Base-by-base conservation (phyloP, 2,329 filamentous ascomycete genomes). In the Sclerotinia trifoliorum region DNA sequence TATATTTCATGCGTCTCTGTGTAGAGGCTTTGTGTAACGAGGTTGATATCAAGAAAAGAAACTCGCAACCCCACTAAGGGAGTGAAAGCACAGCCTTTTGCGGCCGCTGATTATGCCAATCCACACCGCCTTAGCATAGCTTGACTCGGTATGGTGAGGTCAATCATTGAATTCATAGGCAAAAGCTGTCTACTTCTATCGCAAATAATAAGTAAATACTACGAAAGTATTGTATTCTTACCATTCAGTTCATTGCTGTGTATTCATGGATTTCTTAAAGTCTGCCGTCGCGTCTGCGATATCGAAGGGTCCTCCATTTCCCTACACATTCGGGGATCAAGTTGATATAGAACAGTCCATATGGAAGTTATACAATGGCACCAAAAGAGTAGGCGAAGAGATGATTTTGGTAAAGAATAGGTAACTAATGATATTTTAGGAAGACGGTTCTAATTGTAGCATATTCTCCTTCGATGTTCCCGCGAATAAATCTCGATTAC, bases 241-340 rank as follows among this genome's bases (percentile, higher is more conserved):
- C 52, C 42, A 15, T 62, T 39, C 32, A 17, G 55, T n/a, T 58
- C 32, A 44, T 65, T 58, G n/a, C 48, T 19, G 42, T 24, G 52
- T 60, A 46, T 24, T 74, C 74, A 99, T 99, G 95, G 94, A 99
- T 79, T 98, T 98, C 77, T 86, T 99, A 78, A 98, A 98, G 81
- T 98, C 94, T 70, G 95, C 95, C 65, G 93, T 98, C 78, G 94
- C 94, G 57, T 98, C 95, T 70, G 94, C 94, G 74, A 98, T 99
- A 76, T 92, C 95, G 57, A 95, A 97, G 79, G 94, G 94, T 2
- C 93, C 94, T 65, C 90, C 94, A 7, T 96, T 97, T 77, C 93
- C 93, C 5, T 98, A 97, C 78, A 90, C 86, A 60, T 95, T 98
- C 78, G 94, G 94, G 75, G 95, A 99, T 80, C 88, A 90, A 78